Evolutionary conservation across 345 rosid species (phyloP), one percentile per base, ranked within the genome.

Genomic region (Arabidopsis thaliana): DNA sequence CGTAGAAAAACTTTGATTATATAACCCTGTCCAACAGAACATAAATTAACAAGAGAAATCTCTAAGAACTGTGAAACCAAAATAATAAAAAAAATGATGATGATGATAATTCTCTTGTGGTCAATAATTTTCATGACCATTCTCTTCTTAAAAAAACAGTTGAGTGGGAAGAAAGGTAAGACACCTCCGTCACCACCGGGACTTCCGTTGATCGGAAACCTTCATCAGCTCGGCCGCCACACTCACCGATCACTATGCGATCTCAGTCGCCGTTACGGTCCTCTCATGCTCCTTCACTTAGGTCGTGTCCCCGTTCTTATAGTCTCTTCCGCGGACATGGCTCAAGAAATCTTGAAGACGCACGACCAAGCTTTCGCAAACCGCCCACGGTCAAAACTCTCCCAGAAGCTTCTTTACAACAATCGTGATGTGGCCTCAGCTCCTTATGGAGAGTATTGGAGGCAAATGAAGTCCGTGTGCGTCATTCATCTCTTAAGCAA

Each of bases 371-470:
- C 55, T 12, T 85, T 91, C 34, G 79, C 88, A 0, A 78, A 67
- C 73, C 73, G 94, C 14, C 88, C 91, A 1, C 66, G 49, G 44
- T 63, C 80, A 2, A 77, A 48, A 0, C 16, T 57, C 1, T 46
- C 24, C 0, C 55, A 75, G 0, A 83, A 74, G 50, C 85, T 91
- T 66, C 59, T 87, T 25, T 85, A 84, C 38, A 46, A 69, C 1
- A 24, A 51, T 5, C 82, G 76, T 34, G 89, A 88, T 34, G 33
- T 87, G 16, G 45, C 86, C 0, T 1, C 10, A 1, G 84, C 90
- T 1, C 87, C 90, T 1, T 86, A 88, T 24, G 88, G 90, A 14
- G 90, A 88, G 69, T 85, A 88, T 56, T 88, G 96, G 96, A 81
- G 91, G 55, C 86, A 86, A 56, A 73, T 85, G 58, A 88, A 79